Conservation (phyloP, 2,329 filamentous ascomycete genomes). For the Paecilomyces sp. region DNA sequence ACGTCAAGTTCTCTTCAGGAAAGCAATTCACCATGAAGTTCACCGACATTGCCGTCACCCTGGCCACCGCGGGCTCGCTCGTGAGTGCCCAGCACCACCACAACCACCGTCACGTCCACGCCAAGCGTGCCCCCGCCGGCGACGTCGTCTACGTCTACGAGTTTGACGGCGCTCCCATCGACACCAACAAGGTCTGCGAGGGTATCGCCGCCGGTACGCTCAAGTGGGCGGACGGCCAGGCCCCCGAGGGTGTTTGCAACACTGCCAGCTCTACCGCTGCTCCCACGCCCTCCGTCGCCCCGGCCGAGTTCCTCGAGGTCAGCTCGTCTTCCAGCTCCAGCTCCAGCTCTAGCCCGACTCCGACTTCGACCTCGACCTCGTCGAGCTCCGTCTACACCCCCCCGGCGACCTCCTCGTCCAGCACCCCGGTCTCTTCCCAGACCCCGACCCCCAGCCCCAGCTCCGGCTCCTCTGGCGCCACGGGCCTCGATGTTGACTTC, state of each 20-base stretch:
- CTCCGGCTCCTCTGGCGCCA: slow-evolving; percentile 21
- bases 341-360: slow-evolving; percentile 11
- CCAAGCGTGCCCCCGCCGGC: slow-evolving; percentile 35
- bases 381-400: slow-evolving; percentile 17
- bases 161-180: slow-evolving; percentile 58
- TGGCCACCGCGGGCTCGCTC: slow-evolving; percentile 37
- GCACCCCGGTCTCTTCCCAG: neutral
- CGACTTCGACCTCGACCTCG: slow-evolving; percentile 8
- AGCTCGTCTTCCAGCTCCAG: slow-evolving; percentile 18
- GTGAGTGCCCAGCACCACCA: slow-evolving; percentile 37
- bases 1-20: slow-evolving; percentile 5
- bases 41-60: slow-evolving; percentile 29
- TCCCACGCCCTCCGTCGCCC: slow-evolving; percentile 24
- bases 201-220: slow-evolving; percentile 64
- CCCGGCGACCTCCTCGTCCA: slow-evolving; percentile 14
- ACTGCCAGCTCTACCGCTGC: slow-evolving; percentile 13
- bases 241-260: slow-evolving; percentile 48
- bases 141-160: slow-evolving; percentile 63
- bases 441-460: slow-evolving; percentile 6
- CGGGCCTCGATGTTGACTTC: slow-evolving; percentile 62
- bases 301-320: slow-evolving; percentile 47
- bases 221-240: slow-evolving; percentile 58
- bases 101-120: slow-evolving; percentile 34
- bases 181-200: slow-evolving; percentile 55
- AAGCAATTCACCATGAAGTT: slow-evolving; percentile 30